These are phyloP conservation scores for Pseudisothecium myosuroides DNA, from an alignment of 225 moss, liverwort and hornwort genomes.

Conservation along the genomic window DNA sequence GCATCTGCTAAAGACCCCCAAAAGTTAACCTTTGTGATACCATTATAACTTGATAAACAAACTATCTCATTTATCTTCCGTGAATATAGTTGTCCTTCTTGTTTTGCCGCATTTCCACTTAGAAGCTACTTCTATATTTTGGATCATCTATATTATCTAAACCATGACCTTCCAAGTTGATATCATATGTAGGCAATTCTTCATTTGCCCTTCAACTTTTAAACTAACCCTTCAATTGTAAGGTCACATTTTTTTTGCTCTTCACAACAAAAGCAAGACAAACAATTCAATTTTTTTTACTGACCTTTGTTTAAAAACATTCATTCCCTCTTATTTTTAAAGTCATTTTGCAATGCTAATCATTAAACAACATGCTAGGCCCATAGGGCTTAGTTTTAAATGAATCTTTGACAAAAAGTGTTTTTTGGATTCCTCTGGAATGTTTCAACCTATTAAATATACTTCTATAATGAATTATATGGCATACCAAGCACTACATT, in stretches of 20 bases:
- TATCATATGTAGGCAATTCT: background rate
- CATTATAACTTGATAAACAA: background rate
- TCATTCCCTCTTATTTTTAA: rapidly evolving
- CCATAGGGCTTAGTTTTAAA: background rate
- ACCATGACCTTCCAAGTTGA: background rate
- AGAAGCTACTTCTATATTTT: background rate
- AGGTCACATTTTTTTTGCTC: background rate
- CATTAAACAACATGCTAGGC: rapidly evolving
- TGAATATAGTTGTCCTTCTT: no score
- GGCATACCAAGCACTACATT: rapidly evolving
- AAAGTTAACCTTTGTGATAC: background rate
- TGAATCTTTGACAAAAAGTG: background rate
- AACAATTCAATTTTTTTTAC: rapidly evolving
- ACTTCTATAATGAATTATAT: background rate
- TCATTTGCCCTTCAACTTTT: background rate
- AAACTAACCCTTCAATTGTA: background rate
- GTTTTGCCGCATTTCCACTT: background rate
- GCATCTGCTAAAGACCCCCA: background rate
- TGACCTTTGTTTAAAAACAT: background rate
- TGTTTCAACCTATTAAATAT: background rate
- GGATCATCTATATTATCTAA: no score
- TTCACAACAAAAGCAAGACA: background rate
- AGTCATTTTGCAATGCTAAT: background rate
- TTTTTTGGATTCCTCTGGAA: background rate
- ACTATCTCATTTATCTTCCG: background rate